These are phyloP conservation scores for Phytophthora citricola DNA, from an alignment of 352 stramenopile genomes.

Conservation along the genomic window DNA sequence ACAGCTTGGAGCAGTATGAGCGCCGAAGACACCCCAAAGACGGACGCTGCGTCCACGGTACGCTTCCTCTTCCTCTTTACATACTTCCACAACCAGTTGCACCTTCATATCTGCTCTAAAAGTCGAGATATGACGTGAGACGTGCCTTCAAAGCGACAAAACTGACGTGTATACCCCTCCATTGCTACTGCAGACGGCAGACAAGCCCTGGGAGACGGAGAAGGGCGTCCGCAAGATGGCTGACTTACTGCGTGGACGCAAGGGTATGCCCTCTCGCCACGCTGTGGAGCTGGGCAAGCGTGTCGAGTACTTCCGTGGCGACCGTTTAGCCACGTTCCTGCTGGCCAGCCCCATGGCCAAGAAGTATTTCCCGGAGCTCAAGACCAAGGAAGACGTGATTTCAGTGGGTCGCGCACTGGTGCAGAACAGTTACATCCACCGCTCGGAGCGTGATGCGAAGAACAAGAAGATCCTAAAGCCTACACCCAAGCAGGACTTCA, in stretches of 20 bases:
- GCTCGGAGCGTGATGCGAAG: constrained; percentile 84
- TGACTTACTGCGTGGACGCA: constrained; percentile 82
- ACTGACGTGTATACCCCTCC: constrained; percentile 16
- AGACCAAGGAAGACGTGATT: constrained; percentile 79
- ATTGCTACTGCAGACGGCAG: constrained; percentile 35
- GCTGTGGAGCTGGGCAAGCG: constrained; percentile 92
- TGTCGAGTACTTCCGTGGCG: constrained; percentile 92
- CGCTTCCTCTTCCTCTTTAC: neutral
- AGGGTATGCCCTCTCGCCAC: constrained; percentile 89
- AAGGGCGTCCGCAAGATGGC: constrained; percentile 83
- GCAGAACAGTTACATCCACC: constrained; percentile 87
- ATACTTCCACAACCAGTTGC: neutral
- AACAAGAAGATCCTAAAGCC: constrained; percentile 90
- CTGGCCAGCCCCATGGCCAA: constrained; percentile 76
- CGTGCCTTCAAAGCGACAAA: neutral
- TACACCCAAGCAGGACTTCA: constrained; percentile 91
- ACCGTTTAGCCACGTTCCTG: constrained; percentile 88
- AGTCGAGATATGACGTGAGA: constrained; percentile 8
- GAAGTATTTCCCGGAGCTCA: constrained; percentile 86
- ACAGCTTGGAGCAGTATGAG: constrained; percentile 31
- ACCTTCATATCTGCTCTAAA: neutral
- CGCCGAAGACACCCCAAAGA: constrained; percentile 29
- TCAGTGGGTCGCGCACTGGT: constrained; percentile 80
- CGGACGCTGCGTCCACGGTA: constrained; percentile 33
- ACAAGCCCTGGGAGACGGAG: constrained; percentile 79